phyloP scores from a whole-genome alignment of 305 asterid species.

The Euphrasia arctica region DNA sequence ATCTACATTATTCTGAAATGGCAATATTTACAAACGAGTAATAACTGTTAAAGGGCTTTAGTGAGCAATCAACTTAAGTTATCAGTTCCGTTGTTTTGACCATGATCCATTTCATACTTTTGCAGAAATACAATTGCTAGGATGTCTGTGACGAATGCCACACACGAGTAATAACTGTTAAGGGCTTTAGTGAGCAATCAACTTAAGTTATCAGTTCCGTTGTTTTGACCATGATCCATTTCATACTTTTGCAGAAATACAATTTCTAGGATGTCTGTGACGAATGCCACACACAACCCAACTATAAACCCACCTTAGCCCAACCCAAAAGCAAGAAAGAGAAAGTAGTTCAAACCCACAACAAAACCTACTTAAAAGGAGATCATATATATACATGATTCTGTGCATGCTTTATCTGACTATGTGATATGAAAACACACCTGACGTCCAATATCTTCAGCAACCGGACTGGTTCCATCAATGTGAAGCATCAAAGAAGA shows the following conservation, averaged over 20 bases:
- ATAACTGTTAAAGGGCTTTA: neutral
- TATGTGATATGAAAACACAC: constrained; percentile 28
- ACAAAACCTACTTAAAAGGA: neutral
- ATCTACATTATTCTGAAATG: neutral
- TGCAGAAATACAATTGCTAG: too few species aligned
- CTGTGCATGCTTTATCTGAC: neutral
- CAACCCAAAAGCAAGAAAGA: neutral
- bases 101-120: neutral
- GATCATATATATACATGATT: neutral
- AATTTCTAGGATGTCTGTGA: too few species aligned
- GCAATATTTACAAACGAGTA: neutral
- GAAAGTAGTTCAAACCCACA: neutral
- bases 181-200: neutral
- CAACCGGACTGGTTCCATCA: constrained; percentile 80
- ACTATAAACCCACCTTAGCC: neutral
- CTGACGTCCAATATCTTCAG: constrained; percentile 96
- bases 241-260: neutral
- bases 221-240: neutral
- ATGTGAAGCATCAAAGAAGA: constrained; percentile 77
- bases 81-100: neutral
- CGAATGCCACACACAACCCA: neutral
- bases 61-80: neutral
- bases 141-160: too few species aligned
- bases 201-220: neutral
- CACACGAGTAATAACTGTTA: neutral